Evolutionary conservation across 352 stramenopile genomes (phyloP).

Genomic region (Globisporangium ultimum): DNA sequence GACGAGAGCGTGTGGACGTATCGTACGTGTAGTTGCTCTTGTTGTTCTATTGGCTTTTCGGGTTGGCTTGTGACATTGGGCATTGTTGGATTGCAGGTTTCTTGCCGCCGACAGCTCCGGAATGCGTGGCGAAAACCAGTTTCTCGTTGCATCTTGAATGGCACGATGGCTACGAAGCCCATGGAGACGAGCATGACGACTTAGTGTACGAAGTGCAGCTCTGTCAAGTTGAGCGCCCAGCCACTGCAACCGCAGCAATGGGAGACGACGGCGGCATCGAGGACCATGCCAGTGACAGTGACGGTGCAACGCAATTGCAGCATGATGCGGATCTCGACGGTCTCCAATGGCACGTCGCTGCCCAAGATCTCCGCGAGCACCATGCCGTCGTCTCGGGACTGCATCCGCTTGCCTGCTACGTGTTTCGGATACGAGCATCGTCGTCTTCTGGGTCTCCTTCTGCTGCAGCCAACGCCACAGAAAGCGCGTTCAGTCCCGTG

Average conservation of each 20-base stretch:
- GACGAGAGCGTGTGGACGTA: slow-evolving; percentile 18
- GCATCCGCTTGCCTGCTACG: slow-evolving; percentile 18
- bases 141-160: slow-evolving; percentile 22
- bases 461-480: background rate
- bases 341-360: slow-evolving; percentile 11
- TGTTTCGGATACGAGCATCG: slow-evolving; percentile 20
- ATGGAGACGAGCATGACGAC: background rate
- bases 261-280: background rate
- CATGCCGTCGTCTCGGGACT: slow-evolving; percentile 14
- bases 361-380: slow-evolving; percentile 4
- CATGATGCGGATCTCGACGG: no score
- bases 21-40: slow-evolving; percentile 15
- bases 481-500: slow-evolving; percentile 17
- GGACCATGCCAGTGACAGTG: background rate
- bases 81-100: slow-evolving; percentile 16
- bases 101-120: slow-evolving; percentile 14
- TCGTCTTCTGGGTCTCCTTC: background rate
- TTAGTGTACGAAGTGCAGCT: slow-evolving; percentile 26
- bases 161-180: slow-evolving; percentile 6
- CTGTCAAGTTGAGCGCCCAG: slow-evolving; percentile 8
- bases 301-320: no score
- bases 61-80: background rate
- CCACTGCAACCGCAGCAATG: background rate
- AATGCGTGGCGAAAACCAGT: slow-evolving; percentile 18
- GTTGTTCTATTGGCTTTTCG: background rate